These are phyloP conservation scores for Acrodontium crateriforme DNA, from an alignment of 2,329 filamentous ascomycete genomes.

Conservation along the genomic window DNA sequence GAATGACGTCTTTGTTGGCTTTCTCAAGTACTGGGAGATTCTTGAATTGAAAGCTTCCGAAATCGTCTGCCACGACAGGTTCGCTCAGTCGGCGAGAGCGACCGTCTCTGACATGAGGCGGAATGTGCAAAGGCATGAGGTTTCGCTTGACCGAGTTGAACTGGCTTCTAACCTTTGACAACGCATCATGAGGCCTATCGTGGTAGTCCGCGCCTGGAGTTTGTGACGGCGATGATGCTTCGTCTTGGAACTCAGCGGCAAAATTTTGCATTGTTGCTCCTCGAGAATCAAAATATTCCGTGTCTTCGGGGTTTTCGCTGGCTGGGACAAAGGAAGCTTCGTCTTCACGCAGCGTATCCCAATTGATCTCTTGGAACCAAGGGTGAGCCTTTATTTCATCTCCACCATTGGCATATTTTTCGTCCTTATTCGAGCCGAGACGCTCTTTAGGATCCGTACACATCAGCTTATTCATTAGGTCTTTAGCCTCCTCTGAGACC, in stretches of 20 bases:
- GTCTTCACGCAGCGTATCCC: constrained; percentile 84
- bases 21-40: constrained; percentile 93
- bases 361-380: constrained; percentile 80
- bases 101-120: constrained; percentile 84
- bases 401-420: constrained; percentile 70
- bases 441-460: constrained; percentile 70
- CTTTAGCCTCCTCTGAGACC: constrained; percentile 76
- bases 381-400: constrained; percentile 80
- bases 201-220: constrained; percentile 63
- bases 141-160: constrained; percentile 76
- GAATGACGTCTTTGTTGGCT: constrained; percentile 96
- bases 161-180: constrained; percentile 78
- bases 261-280: constrained; percentile 89
- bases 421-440: constrained; percentile 72
- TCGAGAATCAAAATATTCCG: constrained; percentile 89
- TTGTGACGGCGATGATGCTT: constrained; percentile 57
- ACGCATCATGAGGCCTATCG: constrained; percentile 84
- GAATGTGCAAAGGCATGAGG: constrained; percentile 90
- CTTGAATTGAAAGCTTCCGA: constrained; percentile 93
- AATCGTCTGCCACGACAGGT: constrained; percentile 78
- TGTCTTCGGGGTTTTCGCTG: constrained; percentile 88
- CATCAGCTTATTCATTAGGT: constrained; percentile 84
- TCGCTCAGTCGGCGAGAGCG: constrained; percentile 83
- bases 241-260: constrained; percentile 86
- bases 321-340: constrained; percentile 92